phyloP scores from a whole-genome alignment of 345 rosid genomes.

The Brassica napus region Da-Ae NC_063439.1:5864501-5865000 shows the following conservation, averaged over 20 bases:
- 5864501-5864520: not conserved
- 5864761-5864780: not conserved
- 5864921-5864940: not conserved
- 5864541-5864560: not conserved
- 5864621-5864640: not conserved
- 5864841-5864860: slow-evolving; percentile 1
- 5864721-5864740: not conserved
- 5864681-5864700: not conserved
- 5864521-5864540: not conserved
- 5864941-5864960: not conserved
- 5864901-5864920: not conserved
- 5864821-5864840: not conserved
- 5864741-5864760: not conserved
- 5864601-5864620: not conserved
- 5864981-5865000: not conserved
- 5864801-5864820: not conserved
- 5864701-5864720: not conserved
- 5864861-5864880: not conserved
- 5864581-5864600: not conserved
- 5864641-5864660: not conserved
- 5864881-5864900: not conserved
- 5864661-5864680: not conserved
- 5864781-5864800: slow-evolving; percentile 17
- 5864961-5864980: not conserved
- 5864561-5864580: not conserved